Evolutionary conservation across 495 filamentous ascomycete genomes (phyloP), one percentile per base, ranked within the genome.

Genomic region (Gamarada debralockiae): DNA sequence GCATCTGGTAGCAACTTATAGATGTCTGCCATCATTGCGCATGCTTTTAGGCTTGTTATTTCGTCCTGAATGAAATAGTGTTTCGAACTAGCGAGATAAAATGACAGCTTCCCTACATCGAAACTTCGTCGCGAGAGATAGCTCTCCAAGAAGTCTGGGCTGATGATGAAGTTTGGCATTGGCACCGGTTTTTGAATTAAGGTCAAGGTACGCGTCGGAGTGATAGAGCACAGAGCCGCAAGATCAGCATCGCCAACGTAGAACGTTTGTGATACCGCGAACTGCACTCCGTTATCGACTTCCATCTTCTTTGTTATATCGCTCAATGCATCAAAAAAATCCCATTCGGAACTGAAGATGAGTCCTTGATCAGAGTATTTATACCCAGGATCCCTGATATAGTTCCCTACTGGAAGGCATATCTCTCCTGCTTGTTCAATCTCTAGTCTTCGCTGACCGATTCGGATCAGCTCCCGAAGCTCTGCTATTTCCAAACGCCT

Each of bases 1-100:
- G 59, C 56, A 21, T 41, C 44, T 43, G 56, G 56, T 38, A 62
- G 31, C 36, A 49, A 27, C 36, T 23, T 44, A 45, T 56, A 62
- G 17, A 59, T 52, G 7, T 40, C 47, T 5, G 50, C 49, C 40
- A 47, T 56, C 20, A 36, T 55, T 14, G 56, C 53, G 17, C 59
- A 47, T 25, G 50, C 56, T 31, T 42, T 38, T 18, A 56, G 39
- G 17, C 38, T 8, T 41, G 7, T 41, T 6, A 41, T 7, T 41
- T 41, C 38, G 7, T 41, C 38, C 31, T 9, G 45, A 36, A 15
- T 15, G 7, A 8, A 6, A 41, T 10, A 20, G 7, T 6, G 17
- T 6, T 6, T 8, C 17, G 38, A 15, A 18, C 17, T 41, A 41
- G 7, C 17, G 38, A 41, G 7, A 6, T 41, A 15, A 15, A 8